Conservation (phyloP, 192 early-diverging fungal genomes). For the Entomortierella lignicola region DNA sequence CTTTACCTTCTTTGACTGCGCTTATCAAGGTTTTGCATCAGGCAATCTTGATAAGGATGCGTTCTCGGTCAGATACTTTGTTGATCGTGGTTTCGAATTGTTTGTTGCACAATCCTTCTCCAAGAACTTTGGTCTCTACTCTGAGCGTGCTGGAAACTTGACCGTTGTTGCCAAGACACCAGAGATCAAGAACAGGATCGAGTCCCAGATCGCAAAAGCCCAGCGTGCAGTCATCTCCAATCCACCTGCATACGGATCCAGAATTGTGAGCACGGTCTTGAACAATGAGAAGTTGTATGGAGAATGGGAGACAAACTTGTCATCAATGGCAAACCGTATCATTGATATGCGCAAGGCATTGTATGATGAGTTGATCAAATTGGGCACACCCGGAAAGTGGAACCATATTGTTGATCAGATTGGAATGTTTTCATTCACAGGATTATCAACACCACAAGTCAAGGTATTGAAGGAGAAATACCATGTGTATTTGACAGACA, state of each 20-base stretch:
- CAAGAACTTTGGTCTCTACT: conserved; percentile 99
- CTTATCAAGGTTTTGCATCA: conserved; percentile 98
- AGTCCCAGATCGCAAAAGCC: conserved; percentile 86
- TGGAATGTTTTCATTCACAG: conserved; percentile 99
- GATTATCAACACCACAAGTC: conserved; percentile 80
- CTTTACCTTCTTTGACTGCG: conserved; percentile 98
- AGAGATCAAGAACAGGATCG: conserved; percentile 64
- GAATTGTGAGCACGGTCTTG: conserved; percentile 87
- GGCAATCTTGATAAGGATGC: conserved; percentile 93
- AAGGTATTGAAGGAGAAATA: conserved; percentile 84
- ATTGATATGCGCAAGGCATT: conserved; percentile 86
- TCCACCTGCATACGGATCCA: conserved; percentile 89
- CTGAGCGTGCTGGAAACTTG: conserved; percentile 87
- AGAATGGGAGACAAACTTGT: conserved; percentile 86
- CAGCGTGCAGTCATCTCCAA: conserved; percentile 92
- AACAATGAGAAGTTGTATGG: conserved; percentile 77
- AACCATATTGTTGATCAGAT: conserved; percentile 95
- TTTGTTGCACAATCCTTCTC: conserved; percentile 93
- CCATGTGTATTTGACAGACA: conserved; percentile 93
- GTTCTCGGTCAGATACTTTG: conserved; percentile 93
- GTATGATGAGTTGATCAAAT: conserved; percentile 69
- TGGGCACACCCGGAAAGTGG: conserved; percentile 93
- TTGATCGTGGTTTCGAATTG: conserved; percentile 89
- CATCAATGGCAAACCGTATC: conserved; percentile 91
- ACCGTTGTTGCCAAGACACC: conserved; percentile 73